phyloP scores from a whole-genome alignment of 2,329 filamentous ascomycete genomes.

The Lachnellula suecica region DNA sequence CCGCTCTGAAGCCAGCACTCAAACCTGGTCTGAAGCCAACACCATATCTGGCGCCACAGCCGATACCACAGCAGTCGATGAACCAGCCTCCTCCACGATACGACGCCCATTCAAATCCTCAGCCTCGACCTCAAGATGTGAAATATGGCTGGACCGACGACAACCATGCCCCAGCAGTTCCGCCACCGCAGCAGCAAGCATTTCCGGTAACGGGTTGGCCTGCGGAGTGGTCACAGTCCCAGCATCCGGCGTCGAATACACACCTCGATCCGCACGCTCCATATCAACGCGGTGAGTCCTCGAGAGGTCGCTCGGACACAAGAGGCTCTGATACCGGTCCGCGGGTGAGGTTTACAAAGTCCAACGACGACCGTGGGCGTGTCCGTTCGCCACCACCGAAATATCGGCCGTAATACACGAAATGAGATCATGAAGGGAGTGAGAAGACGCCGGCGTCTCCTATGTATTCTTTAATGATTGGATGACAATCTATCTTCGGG shows the following conservation, averaged over 20 bases:
- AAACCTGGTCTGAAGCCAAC: too few species aligned
- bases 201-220: conserved; percentile 26
- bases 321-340: conserved; percentile 57
- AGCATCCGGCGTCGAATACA: conserved; percentile 4
- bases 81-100: background rate
- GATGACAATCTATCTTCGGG: too few species aligned
- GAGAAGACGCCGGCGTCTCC: conserved; percentile 14
- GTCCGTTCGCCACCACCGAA: conserved; percentile 18
- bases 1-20: too few species aligned
- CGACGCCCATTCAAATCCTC: background rate
- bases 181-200: conserved; percentile 10
- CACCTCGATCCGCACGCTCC: background rate
- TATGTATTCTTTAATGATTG: too few species aligned
- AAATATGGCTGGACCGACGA: conserved; percentile 27
- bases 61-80: background rate
- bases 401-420: conserved; percentile 10
- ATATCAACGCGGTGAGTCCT: conserved; percentile 7
- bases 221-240: conserved; percentile 23
- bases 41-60: background rate
- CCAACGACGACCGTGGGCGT: conserved; percentile 47
- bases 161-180: background rate
- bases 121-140: conserved; percentile 16
- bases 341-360: conserved; percentile 70
- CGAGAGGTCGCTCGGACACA: conserved; percentile 11
- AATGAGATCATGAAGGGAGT: background rate